phyloP scores from a whole-genome alignment of 306 rosid species.

The Astragalus membranaceus region DNA sequence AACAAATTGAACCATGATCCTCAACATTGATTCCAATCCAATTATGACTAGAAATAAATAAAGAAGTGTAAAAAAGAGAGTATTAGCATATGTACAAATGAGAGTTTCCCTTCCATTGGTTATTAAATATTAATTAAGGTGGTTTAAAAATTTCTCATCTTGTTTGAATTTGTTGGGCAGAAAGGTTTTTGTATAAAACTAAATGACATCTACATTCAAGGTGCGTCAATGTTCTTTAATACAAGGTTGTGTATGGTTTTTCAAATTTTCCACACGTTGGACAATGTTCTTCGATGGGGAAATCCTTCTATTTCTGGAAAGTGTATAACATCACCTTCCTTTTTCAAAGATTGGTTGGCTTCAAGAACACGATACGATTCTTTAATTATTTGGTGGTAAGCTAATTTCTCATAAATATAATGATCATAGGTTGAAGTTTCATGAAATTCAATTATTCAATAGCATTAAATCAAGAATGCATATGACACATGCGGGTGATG shows the following conservation, averaged over 20 bases:
- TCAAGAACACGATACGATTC: conserved; percentile 24
- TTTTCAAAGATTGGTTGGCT: conserved; percentile 31
- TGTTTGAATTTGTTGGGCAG: conserved; percentile 19
- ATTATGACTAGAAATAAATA: too few species aligned
- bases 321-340: conserved; percentile 19
- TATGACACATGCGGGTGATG: conserved; percentile 24
- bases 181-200: conserved; percentile 20
- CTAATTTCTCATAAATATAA: conserved; percentile 15
- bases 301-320: conserved; percentile 23
- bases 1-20: too few species aligned
- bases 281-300: conserved; percentile 16
- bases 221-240: conserved; percentile 23
- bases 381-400: conserved; percentile 21
- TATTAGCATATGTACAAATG: too few species aligned
- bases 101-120: not conserved
- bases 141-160: conserved; percentile 11
- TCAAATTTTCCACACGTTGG: conserved; percentile 9
- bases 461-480: not conserved
- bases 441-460: not conserved
- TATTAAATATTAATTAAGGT: conserved; percentile 1
- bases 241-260: conserved; percentile 13
- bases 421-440: conserved; percentile 21
- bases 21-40: too few species aligned
- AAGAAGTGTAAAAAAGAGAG: too few species aligned
- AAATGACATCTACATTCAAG: conserved; percentile 38